Base-by-base conservation (phyloP, 257 asterid genomes). In the Solanum sparsipilum region DNA sequence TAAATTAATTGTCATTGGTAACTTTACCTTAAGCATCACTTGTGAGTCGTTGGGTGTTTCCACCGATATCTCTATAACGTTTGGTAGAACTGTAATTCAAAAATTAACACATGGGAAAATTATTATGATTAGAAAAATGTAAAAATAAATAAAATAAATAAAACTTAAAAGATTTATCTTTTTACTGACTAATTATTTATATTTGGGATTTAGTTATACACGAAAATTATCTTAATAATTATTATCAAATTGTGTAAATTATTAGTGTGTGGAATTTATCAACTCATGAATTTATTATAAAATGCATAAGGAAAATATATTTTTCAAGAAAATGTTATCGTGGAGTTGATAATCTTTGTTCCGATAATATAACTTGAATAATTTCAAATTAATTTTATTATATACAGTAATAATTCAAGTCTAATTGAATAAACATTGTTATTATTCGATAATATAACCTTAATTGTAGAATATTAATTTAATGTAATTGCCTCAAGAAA, bases 41-140 rank as follows among this genome's bases (percentile, higher is more conserved):
- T 93, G 97, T 36, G 96, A 89, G 84, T 95, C 98, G 13, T 91
- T 93, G 1, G 95, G 94, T 73, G 93, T 93, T 84, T 92, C 97
- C 5, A 94, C 94, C 3, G 93, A 92, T 88, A 92, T 85, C 87
- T 94, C 98, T 88, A 92, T 84, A 35, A 95, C 93, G 35, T 92
- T 92, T 9, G 97, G 98, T 60, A 94, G 84, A 82, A 94, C 98
- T 95, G 95, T 85, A 41, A 29, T 48, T 9, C 9, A 78, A 35
- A 1, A 58, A 38, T 60, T 34, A 73, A 44, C 36, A 27, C 1
- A 27, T 44, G 1, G 1, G 4, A 15, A 46, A 46, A 31, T 39
- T 13, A 36, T 35, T 52, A 60, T 46, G 5, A 13, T 15, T 3
- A 36, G 5, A 3, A 34, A 84, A 84, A 63, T 84, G 2, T 31